These are phyloP conservation scores for Penicillium carneum DNA, from an alignment of 2,329 filamentous ascomycete genomes.

Conservation along the genomic window DNA sequence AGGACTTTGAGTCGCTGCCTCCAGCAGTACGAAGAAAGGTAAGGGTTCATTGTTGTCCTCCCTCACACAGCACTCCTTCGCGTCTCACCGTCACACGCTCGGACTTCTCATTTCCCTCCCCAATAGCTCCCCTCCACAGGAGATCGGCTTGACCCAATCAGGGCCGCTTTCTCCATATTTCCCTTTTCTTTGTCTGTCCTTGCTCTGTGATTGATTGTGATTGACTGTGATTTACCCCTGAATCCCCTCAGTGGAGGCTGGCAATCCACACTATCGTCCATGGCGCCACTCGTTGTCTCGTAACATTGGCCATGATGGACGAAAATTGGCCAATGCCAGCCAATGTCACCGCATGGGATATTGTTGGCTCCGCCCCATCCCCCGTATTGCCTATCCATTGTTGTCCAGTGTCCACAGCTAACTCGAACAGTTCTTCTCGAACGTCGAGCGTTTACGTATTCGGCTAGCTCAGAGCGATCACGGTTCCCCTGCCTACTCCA, in stretches of 20 bases:
- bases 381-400: constrained; percentile 18
- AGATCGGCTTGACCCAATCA: constrained; percentile 11
- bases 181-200: constrained; percentile 2
- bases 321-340: neutral
- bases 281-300: constrained; percentile 19
- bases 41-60: constrained; percentile 42
- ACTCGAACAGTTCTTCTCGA: constrained; percentile 50
- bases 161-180: constrained; percentile 5
- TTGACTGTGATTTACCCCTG: constrained; percentile 22
- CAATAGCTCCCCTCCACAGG: constrained; percentile 25
- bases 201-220: neutral
- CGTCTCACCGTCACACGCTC: constrained; percentile 10
- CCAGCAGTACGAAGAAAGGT: constrained; percentile 66
- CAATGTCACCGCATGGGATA: constrained; percentile 15
- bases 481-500: constrained; percentile 27
- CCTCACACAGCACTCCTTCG: constrained; percentile 1
- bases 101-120: constrained; percentile 4
- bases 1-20: constrained; percentile 61
- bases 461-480: constrained; percentile 45
- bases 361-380: constrained; percentile 13
- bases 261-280: constrained; percentile 23
- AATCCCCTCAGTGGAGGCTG: constrained; percentile 21
- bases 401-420: constrained; percentile 26
- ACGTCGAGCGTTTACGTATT: constrained; percentile 49
- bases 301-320: constrained; percentile 13